phyloP scores from a whole-genome alignment of 2,329 filamentous ascomycete genomes.

The Didymella sp. region DNA sequence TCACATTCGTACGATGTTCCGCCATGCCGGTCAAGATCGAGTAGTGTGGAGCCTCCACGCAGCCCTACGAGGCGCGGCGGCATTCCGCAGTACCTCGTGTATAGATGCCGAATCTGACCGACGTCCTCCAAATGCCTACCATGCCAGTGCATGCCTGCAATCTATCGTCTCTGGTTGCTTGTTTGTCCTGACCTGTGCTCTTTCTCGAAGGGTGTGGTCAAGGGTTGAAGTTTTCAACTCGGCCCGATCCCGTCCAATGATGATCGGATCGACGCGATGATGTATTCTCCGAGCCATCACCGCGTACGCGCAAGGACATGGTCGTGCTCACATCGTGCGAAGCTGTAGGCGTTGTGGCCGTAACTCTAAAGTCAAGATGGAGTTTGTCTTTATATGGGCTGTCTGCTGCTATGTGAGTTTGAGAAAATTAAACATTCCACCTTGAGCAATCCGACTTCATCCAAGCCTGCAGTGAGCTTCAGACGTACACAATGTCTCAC shows the following conservation, averaged over 20 bases:
- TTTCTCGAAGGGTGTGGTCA: neutral
- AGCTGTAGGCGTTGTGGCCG: neutral
- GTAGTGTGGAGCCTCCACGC: conserved; percentile 3
- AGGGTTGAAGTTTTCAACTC: conserved; percentile 9
- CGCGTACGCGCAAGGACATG: neutral
- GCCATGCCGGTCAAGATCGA: neutral
- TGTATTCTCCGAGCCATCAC: conserved; percentile 20
- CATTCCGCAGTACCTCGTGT: conserved; percentile 11
- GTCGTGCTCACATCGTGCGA: conserved; percentile 7
- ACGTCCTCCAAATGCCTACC: neutral
- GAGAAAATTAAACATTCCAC: neutral
- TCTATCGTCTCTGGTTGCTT: neutral
- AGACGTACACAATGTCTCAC: conserved; percentile 8
- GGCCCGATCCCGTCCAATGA: conserved; percentile 12
- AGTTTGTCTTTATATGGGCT: neutral
- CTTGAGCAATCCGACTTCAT: neutral
- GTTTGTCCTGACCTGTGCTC: neutral
- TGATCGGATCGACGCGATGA: conserved; percentile 18
- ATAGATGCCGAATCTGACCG: conserved; percentile 10
- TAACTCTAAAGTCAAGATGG: neutral
- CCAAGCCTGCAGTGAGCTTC: neutral
- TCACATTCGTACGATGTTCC: conserved; percentile 13
- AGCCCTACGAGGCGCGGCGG: conserved; percentile 6
- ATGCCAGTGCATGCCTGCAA: neutral
- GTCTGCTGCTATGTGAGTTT: neutral